Base-by-base conservation (phyloP, 495 filamentous ascomycete genomes). In the Penicillium nucicola region DNA sequence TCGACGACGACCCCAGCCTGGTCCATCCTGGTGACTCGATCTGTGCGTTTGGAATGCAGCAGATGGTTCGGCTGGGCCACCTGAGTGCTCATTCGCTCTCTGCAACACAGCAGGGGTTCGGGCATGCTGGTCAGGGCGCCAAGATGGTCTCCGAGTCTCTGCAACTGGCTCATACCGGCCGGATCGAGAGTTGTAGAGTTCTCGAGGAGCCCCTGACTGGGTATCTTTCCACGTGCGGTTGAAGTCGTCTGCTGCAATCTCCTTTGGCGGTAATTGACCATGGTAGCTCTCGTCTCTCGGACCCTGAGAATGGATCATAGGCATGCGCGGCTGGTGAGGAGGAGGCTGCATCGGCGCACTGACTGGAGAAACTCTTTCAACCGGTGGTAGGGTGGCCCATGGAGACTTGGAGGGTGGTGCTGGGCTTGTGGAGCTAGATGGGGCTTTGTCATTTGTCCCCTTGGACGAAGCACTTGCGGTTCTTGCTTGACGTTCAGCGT, bases 221-320 rank as follows among this genome's bases (percentile, higher is more conserved):
- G 77, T 74, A 35, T 95, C 91, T 57, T 87, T 80, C 85, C 88
- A 95, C 17, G 84, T 80, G 48, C 95, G 82, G 62, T 88, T 95
- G 62, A 97, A 97, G 56, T 95, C 90, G 64, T 97, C 93, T 5
- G 92, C 90, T 8, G 90, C 89, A 57, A 97, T 93, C 65, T 97
- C 91, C 61, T 89, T 88, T 4, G 85, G 77, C 33, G 74, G 72
- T 57, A 70, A 48, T 70, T 75, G 43, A n/a, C 45, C 60, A 44
- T 55, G 51, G 3, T 50, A 44, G 30, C 44, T 53, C 15, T 76
- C 74, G 12, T 58, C 61, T n/a, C 49, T 53, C 5, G 25, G 25
- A 28, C 25, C 25, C 32, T 65, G 65, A 19, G 60, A 53, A 22
- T 77, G 71, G 42, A 60, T 68, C 31, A 48, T 38, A 45, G 62